Percentiles rank a stretch among this genome's conserved stretches.
Conservation (phyloP, 208 protist genomes). For the Trypanosoma lewisi region DNA sequence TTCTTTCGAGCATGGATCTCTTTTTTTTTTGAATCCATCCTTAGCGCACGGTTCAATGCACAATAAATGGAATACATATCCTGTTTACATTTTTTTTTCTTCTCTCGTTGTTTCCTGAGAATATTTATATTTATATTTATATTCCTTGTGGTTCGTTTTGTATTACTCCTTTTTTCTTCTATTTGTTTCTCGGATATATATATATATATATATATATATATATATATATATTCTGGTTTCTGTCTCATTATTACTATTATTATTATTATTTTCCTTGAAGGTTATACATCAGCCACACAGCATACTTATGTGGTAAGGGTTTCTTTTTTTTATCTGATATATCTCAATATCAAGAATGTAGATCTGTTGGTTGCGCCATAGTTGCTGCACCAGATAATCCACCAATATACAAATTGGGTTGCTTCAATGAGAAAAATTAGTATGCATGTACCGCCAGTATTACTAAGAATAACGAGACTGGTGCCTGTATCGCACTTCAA, state of each 20-base stretch:
- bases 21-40: slow-evolving; percentile 5
- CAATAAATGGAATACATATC: background rate
- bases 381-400: slow-evolving; percentile 39
- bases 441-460: slow-evolving; percentile 74
- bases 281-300: slow-evolving; percentile 22
- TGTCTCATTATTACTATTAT: slow-evolving; percentile 13
- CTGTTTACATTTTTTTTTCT: background rate
- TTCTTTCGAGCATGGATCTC: background rate
- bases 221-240: slow-evolving; percentile 25
- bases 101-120: background rate
- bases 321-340: slow-evolving; percentile 45
- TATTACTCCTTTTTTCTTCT: background rate
- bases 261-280: slow-evolving; percentile 10
- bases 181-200: background rate
- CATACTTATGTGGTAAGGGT: slow-evolving; percentile 52
- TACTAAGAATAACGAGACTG: slow-evolving; percentile 61
- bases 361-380: slow-evolving; percentile 54
- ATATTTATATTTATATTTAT: background rate
- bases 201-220: slow-evolving; percentile 13
- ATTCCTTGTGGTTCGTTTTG: too few relatives aligned
- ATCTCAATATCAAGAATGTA: slow-evolving; percentile 53
- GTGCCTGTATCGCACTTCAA: slow-evolving; percentile 56
- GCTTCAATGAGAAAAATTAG: slow-evolving; percentile 62
- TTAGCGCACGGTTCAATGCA: background rate
- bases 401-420: slow-evolving; percentile 66